Evolutionary conservation across 2,329 filamentous ascomycete species (phyloP), one percentile per base, ranked within the genome.

Genomic region (Sporothrix inflata): DNA sequence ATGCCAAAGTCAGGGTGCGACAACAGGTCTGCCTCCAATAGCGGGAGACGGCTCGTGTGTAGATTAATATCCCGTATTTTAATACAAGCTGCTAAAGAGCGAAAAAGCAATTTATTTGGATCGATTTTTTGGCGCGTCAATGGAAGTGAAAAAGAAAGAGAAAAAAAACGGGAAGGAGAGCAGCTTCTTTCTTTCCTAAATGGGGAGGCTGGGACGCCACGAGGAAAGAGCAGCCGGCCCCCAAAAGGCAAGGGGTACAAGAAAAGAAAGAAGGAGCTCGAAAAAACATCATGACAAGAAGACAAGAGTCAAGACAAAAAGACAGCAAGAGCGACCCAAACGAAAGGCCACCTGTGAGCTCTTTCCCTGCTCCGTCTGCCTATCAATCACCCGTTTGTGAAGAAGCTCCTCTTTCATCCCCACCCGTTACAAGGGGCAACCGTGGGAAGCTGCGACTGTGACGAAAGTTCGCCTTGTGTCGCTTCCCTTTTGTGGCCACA

Each of bases 391-490:
- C 38, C 21, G 38, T 45, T 45, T 65, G 60, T 55, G 21, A 14
- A 65, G 19, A 21, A 65, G 60, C 60, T 65, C 21, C 21, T n/a
- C 38, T 19, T 49, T 42, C 67, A 38, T 34, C 67, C 21, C 68
- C 51, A 51, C 55, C 65, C 69, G 73, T 75, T 66, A 72, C 74
- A 73, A 69, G 74, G 74, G 74, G 74, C 74, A 75, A 75, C 74
- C 45, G 68, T 57, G 30, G 57, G 27, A 55, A 67, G 42, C 55
- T 57, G 63, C 55, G 40, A 60, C 55, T 57, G 66, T 71, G 72
- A 71, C 63, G 53, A 69, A 34, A 49, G 14, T 42, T 60, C 24
- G 38, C 16, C 42, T 51, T 53, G n/a, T 57, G n/a, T 51, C 30
- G 42, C 42, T 51, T 63, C 55, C 49, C 38, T 63, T 55, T 60